Evolutionary conservation across 257 asterid species (phyloP).

Genomic region (Nicotiana undulata): DNA sequence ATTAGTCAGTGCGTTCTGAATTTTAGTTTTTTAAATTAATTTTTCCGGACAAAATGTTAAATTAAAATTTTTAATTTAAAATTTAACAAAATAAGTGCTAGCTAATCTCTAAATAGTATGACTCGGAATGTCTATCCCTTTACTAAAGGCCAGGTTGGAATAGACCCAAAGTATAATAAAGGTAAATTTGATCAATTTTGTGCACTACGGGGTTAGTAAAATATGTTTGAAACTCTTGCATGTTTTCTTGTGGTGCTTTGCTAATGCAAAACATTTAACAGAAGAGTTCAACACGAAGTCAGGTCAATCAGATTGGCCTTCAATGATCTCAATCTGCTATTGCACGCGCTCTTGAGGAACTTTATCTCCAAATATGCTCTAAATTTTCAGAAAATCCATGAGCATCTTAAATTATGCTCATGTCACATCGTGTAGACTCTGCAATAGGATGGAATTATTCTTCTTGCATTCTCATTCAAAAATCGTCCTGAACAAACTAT

Average conservation of each 20-base stretch:
- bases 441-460: slow-evolving; percentile 22
- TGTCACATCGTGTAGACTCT: slow-evolving; percentile 86
- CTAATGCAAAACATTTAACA: too few relatives aligned
- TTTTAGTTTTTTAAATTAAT: too few relatives aligned
- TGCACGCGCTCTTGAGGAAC: slow-evolving; percentile 66
- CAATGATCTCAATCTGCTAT: slow-evolving; percentile 73
- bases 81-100: too few relatives aligned
- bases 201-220: too few relatives aligned
- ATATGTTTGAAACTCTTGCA: too few relatives aligned
- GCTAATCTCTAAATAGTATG: too few relatives aligned
- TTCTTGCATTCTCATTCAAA: background rate
- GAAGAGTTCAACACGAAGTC: too few relatives aligned
- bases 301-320: slow-evolving; percentile 58
- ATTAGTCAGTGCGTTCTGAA: too few relatives aligned
- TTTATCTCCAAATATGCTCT: slow-evolving; percentile 65
- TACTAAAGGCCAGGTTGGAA: background rate
- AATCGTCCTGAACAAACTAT: background rate
- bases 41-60: too few relatives aligned
- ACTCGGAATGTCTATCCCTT: too few relatives aligned
- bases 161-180: background rate
- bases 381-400: slow-evolving; percentile 68
- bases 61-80: too few relatives aligned
- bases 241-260: too few relatives aligned
- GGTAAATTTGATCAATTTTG: background rate
- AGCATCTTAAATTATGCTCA: slow-evolving; percentile 84